Base-by-base conservation (phyloP, 2,329 filamentous ascomycete genomes). In the Pseudocercospora eumusae region DNA sequence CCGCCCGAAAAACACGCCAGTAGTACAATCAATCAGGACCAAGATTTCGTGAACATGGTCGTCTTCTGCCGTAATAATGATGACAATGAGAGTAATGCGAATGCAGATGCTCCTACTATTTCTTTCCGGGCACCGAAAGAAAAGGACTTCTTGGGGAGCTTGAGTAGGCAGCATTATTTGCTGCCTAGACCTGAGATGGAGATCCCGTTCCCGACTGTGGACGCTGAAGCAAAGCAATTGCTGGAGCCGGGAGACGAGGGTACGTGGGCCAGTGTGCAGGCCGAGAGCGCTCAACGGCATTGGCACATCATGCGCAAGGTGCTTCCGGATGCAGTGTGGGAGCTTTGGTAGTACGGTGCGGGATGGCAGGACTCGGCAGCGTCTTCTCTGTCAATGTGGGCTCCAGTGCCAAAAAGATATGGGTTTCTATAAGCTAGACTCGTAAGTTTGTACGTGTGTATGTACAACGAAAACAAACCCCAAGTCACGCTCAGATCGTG, bases 291-390 rank as follows among this genome's bases (percentile, higher is more conserved):
- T 0, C 74, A 90, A 57, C 90, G 90, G 9, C 95, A 99, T 78
- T 99, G 95, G 95, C 80, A 79, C 47, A 88, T 99, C 52, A 99
- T 99, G 92, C 86, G 95, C 72, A 85, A 80, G 0, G 92, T 97
- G 2, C 69, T 98, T 65, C 92, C 93, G 0, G 81, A 81, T 60
- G 79, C 79, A 11, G 85, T 98, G 25, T 99, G 95, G 95, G 89
- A 96, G 79, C 84, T 86, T 71, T 98, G 92, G 91, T 96, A 28
- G 31, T n/a, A 40, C 36, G 18, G 36, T 40, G 36, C 21, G 40
- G 47, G 18, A 45, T 44, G n/a, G 33, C 15, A 20, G 18, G 56
- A 28, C 44, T 58, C 15, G 45, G 23, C 47, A 28, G 9, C 7
- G 25, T 53, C 28, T 31, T 52, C 23, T 23, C 27, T 59, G 23